A percentile compares a stretch with the other conserved stretches of the same genome.
Conservation (phyloP, 83 land plant species). For the Larix sibirica region DNA sequence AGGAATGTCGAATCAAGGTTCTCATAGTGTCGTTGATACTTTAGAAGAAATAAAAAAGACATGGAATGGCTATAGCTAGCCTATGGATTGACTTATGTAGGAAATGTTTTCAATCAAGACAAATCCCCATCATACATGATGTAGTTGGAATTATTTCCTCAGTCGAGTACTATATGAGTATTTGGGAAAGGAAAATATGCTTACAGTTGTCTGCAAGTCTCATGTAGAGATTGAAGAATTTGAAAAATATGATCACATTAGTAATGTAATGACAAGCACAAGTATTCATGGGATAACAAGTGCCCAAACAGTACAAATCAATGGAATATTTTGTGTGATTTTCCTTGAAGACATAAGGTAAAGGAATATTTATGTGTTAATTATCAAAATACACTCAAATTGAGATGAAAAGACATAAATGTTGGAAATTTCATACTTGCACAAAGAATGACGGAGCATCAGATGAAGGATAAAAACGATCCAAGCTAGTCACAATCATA, state of each 20-base stretch:
- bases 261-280: slow-evolving; percentile 21
- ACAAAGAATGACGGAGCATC: too few species aligned
- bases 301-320: slow-evolving; percentile 35
- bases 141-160: slow-evolving; percentile 61
- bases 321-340: slow-evolving; percentile 49
- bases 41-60: slow-evolving; percentile 33
- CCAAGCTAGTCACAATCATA: too few species aligned
- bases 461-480: too few species aligned
- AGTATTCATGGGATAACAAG: slow-evolving; percentile 58
- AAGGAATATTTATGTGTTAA: too few species aligned
- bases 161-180: slow-evolving; percentile 65
- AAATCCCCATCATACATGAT: slow-evolving; percentile 28
- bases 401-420: background rate
- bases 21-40: slow-evolving; percentile 27
- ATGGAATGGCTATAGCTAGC: slow-evolving; percentile 49
- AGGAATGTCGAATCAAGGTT: too few species aligned
- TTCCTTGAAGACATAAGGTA: slow-evolving; percentile 64
- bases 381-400: too few species aligned
- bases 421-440: background rate
- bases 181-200: slow-evolving; percentile 56
- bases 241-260: slow-evolving; percentile 43
- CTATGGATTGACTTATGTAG: slow-evolving; percentile 29
- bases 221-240: slow-evolving; percentile 49
- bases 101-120: background rate
- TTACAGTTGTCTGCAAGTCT: slow-evolving; percentile 65